phyloP scores from a whole-genome alignment of 1,139 yeast genomes.

The Blastobotrys buckinghamii region DNA sequence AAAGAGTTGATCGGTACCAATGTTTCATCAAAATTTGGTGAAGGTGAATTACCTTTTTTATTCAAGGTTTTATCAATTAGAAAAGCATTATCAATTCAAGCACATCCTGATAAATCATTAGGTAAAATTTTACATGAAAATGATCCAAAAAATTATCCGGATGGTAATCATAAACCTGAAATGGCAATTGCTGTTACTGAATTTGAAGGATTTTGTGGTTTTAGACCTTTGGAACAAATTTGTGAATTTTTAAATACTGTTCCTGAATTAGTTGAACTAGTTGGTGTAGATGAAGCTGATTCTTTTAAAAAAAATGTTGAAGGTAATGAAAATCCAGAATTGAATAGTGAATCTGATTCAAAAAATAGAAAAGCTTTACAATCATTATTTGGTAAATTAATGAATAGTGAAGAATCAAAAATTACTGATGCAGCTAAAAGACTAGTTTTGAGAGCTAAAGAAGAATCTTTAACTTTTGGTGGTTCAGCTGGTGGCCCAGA shows the following conservation, averaged over 20 bases:
- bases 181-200: constrained; percentile 97
- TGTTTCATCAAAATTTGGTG: constrained; percentile 62
- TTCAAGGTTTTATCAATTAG: constrained; percentile 90
- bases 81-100: constrained; percentile 92
- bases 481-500: constrained; percentile 39
- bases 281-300: constrained; percentile 54
- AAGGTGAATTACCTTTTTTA: constrained; percentile 78
- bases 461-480: constrained; percentile 31
- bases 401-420: constrained; percentile 63
- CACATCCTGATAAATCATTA: constrained; percentile 90
- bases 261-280: constrained; percentile 68
- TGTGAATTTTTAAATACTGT: constrained; percentile 58
- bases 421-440: constrained; percentile 51
- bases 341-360: constrained; percentile 36
- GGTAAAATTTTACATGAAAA: constrained; percentile 68
- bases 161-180: constrained; percentile 97
- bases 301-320: constrained; percentile 42
- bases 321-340: constrained; percentile 45
- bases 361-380: constrained; percentile 62
- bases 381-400: constrained; percentile 68
- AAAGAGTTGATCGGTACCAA: constrained; percentile 55
- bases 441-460: constrained; percentile 57
- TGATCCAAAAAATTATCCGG: constrained; percentile 95
- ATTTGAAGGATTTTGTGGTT: constrained; percentile 97
- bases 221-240: constrained; percentile 80